Conservation (phyloP, 2,329 filamentous ascomycete genomes). For the Incumbomyces lentus region DNA sequence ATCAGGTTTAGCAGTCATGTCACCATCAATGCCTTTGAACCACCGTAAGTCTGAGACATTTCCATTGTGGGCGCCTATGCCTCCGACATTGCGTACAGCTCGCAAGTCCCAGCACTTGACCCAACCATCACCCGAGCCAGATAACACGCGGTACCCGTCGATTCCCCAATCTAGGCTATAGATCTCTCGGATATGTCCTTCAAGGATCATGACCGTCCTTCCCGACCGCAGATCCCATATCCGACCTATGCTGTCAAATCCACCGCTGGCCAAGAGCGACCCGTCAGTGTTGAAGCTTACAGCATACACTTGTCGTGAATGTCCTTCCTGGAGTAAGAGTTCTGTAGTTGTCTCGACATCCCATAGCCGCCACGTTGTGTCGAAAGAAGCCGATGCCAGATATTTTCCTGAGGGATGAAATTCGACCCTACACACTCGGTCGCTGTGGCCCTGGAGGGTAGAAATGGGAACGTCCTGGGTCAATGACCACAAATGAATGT, state of each 20-base stretch:
- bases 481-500: conserved; percentile 83
- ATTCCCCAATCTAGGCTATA: conserved; percentile 86
- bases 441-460: conserved; percentile 72
- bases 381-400: conserved; percentile 84
- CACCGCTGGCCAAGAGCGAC: conserved; percentile 81
- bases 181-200: conserved; percentile 87
- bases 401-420: conserved; percentile 89
- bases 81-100: conserved; percentile 71
- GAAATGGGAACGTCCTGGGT: conserved; percentile 74
- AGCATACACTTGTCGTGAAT: conserved; percentile 85
- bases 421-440: conserved; percentile 81
- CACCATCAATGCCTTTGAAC: conserved; percentile 79
- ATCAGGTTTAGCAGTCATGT: conserved; percentile 25
- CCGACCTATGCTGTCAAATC: conserved; percentile 84
- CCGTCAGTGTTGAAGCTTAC: conserved; percentile 86
- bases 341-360: conserved; percentile 79
- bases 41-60: conserved; percentile 88
- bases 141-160: conserved; percentile 86
- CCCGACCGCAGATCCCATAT: conserved; percentile 93
- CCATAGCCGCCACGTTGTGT: conserved; percentile 96
- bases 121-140: conserved; percentile 86
- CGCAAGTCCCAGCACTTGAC: conserved; percentile 97
- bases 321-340: conserved; percentile 81
- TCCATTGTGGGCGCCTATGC: conserved; percentile 81
- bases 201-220: conserved; percentile 88